A percentile compares a stretch with the other conserved stretches of the same genome.
phyloP scores from a whole-genome alignment of 2,329 filamentous ascomycete genomes.

The Fonsecaea monophora region DNA sequence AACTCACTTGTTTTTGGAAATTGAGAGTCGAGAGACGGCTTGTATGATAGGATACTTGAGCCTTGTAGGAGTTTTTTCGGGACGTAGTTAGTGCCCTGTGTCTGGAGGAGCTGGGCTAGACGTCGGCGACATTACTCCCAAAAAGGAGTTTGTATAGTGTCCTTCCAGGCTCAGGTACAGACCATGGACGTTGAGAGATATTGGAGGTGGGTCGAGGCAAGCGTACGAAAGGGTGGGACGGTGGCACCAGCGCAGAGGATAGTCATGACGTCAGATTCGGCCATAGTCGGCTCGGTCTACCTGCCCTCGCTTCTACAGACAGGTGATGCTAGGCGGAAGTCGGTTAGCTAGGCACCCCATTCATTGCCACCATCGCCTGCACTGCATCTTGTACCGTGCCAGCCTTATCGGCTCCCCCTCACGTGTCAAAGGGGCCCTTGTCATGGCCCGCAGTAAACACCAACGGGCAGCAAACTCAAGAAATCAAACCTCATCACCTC shows the following conservation, averaged over 20 bases:
- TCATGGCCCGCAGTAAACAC: background rate
- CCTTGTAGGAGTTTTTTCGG: constrained; percentile 2
- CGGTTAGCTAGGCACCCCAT: background rate
- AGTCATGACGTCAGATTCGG: background rate
- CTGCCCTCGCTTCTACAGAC: background rate
- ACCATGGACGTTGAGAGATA: background rate
- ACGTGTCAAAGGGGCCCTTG: background rate
- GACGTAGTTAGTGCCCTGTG: background rate
- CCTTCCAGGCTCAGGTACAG: background rate
- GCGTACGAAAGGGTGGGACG: background rate
- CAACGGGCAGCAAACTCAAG: background rate
- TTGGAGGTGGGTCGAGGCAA: background rate
- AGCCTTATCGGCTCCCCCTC: constrained; percentile 1
- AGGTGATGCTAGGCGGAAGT: background rate
- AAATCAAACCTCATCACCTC: constrained; percentile 3
- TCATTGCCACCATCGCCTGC: background rate
- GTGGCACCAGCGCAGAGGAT: background rate
- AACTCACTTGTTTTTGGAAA: background rate
- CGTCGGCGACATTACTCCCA: background rate
- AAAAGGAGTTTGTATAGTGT: background rate
- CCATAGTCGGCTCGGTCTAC: background rate
- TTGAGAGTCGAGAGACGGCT: background rate
- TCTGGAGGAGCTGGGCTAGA: background rate
- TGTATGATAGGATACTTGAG: background rate
- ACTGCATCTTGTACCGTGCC: background rate